These are phyloP conservation scores for Abrus pulchellus DNA, from an alignment of 306 rosid genomes.

Conservation along the genomic window DNA sequence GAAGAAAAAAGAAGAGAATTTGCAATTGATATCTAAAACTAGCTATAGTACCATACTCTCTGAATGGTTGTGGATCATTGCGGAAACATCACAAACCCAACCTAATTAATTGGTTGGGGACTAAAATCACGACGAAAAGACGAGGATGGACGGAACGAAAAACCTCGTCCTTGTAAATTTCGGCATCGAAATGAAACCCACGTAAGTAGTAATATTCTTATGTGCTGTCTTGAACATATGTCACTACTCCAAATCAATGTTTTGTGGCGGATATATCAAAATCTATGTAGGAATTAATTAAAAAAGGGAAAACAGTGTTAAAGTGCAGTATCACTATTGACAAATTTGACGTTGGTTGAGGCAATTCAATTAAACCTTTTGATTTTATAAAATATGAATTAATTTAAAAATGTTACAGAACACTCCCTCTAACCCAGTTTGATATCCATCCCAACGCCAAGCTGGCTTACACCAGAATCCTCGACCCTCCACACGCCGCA, in stretches of 20 bases:
- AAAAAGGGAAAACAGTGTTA: neutral
- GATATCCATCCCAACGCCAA: constrained; percentile 14
- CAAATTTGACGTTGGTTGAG: constrained; percentile 1
- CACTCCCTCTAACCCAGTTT: constrained; percentile 50
- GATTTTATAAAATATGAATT: too few relatives aligned
- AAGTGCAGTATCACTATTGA: constrained; percentile 22
- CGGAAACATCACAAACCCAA: constrained; percentile 24
- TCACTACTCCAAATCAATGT: neutral
- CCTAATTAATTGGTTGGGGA: constrained; percentile 23
- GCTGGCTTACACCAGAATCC: constrained; percentile 55
- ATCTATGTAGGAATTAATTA: constrained; percentile 22
- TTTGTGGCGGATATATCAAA: neutral
- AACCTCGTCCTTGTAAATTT: neutral
- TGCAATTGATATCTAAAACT: neutral
- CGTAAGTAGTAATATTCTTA: constrained; percentile 18
- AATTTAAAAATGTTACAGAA: neutral
- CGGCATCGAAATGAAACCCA: neutral
- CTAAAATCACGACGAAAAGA: neutral
- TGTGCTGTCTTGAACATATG: neutral
- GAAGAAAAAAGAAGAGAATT: neutral
- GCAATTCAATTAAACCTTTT: neutral
- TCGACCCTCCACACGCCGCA: constrained; percentile 48
- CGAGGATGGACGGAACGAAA: neutral
- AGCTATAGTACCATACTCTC: neutral
- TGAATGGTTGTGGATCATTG: neutral